Conservation (phyloP, 163 green algal genomes). For the Trebouxiophyceae sp. region DNA sequence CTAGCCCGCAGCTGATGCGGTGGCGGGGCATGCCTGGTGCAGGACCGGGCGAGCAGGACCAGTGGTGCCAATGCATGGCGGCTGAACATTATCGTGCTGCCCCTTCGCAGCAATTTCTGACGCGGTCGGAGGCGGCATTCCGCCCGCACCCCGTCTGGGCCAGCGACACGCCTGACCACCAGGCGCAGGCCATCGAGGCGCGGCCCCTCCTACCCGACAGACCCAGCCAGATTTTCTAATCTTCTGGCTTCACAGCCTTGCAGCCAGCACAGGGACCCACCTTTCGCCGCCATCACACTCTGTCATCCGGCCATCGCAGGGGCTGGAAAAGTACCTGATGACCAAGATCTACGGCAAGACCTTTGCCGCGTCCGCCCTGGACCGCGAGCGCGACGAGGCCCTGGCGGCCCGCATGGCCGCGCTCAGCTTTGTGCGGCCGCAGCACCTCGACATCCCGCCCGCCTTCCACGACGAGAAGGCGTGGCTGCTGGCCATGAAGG, state of each 20-base stretch:
- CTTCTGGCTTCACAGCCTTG: too few species aligned
- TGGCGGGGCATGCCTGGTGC: too few species aligned
- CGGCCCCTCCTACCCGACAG: not conserved
- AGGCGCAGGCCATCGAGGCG: conserved; percentile 74
- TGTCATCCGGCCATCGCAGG: too few species aligned
- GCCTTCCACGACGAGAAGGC: conserved; percentile 33
- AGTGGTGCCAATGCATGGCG: too few species aligned
- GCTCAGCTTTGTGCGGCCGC: conserved; percentile 71
- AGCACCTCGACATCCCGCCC: conserved; percentile 71
- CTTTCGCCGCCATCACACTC: too few species aligned
- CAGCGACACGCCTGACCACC: conserved; percentile 39
- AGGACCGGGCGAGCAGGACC: too few species aligned
- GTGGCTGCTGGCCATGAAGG: conserved; percentile 59
- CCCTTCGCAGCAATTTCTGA: conserved; percentile 65
- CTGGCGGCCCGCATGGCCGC: conserved; percentile 43
- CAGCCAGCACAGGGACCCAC: too few species aligned
- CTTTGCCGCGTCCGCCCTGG: conserved; percentile 50
- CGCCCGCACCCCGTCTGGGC: conserved; percentile 67
- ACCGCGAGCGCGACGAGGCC: conserved; percentile 67
- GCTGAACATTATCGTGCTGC: too few species aligned
- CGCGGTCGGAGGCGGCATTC: conserved; percentile 59
- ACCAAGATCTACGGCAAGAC: conserved; percentile 85
- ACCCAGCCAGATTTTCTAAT: too few species aligned
- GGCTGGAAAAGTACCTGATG: conserved; percentile 96
- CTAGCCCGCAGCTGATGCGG: too few species aligned